These are phyloP conservation scores for Exophiala oligosperma DNA, from an alignment of 2,329 filamentous ascomycete species.

Conservation along the genomic window DNA sequence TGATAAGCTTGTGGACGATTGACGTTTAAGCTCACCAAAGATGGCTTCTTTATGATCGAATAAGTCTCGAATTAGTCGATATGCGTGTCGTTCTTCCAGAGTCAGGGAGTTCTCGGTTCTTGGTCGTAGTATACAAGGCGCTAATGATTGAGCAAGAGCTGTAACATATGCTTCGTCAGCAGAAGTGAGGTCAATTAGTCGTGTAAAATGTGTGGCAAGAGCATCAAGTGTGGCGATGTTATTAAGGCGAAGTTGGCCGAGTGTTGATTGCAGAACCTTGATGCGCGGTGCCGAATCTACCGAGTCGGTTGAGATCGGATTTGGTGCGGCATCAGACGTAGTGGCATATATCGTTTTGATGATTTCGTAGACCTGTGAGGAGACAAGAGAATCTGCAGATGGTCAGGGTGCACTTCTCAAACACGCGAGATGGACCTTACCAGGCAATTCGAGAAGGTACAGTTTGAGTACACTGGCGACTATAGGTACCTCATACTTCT, in stretches of 20 bases:
- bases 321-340: slow-evolving; percentile 73
- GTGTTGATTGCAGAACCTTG: slow-evolving; percentile 89
- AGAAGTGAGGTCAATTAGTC: slow-evolving; percentile 92
- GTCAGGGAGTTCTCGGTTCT: slow-evolving; percentile 85
- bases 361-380: slow-evolving; percentile 97
- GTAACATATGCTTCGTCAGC: slow-evolving; percentile 85
- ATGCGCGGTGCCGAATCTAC: slow-evolving; percentile 56
- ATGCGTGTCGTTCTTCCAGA: slow-evolving; percentile 91
- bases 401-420: background rate
- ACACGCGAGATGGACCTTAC: slow-evolving; percentile 54
- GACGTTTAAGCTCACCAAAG: slow-evolving; percentile 91
- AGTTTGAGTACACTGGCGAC: slow-evolving; percentile 90
- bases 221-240: slow-evolving; percentile 99
- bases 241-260: slow-evolving; percentile 89
- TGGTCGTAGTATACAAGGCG: slow-evolving; percentile 85
- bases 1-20: slow-evolving; percentile 38
- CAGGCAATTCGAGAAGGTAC: slow-evolving; percentile 90
- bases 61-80: slow-evolving; percentile 85
- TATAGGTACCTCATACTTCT: slow-evolving; percentile 90
- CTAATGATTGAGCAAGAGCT: slow-evolving; percentile 70
- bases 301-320: slow-evolving; percentile 46
- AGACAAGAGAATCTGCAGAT: slow-evolving; percentile 84
- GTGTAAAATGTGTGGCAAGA: slow-evolving; percentile 96
- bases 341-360: slow-evolving; percentile 95
- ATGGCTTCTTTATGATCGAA: slow-evolving; percentile 93